Base-by-base conservation (phyloP, 2,329 filamentous ascomycete species). In the Aaosphaeria pasadenensis region DNA sequence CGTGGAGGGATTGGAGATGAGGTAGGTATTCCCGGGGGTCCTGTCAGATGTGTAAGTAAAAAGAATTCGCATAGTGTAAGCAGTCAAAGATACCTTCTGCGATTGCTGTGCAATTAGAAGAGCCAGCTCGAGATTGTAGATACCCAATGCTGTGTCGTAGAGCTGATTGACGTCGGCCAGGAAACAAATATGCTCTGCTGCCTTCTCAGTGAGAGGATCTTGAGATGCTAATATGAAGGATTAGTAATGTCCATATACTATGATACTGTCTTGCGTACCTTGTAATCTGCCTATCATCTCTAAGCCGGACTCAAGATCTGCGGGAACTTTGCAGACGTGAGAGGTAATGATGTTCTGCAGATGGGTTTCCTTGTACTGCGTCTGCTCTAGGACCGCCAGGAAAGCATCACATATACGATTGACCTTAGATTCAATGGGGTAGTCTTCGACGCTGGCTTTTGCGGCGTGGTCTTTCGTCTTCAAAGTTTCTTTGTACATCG, bases 181-280 rank as follows among this genome's bases (percentile, higher is more conserved):
- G 77, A 99, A 99, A 77, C 91, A 97, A 51, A 99, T 96, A 63
- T 99, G 94, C 66, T 96, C 91, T 24, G 96, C 87, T 0, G 92
- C 92, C 67, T 86, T 87, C 57, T 97, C 92, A 0, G 90, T 89
- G 56, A 91, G 78, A 5, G 61, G 57, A 44, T 67, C 45, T 84
- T 80, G 52, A 4, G 57, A 47, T 45, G 56, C 63, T 66, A 17
- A 3, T 30, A 36, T 39, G 17, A 17, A 39, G 40, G 13, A 29
- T 28, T 44, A 44, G 42, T 29, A 11, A 42, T 32, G 36, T 29
- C 30, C 30, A 32, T 45, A 29, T 28, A 42, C n/a, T 13, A 42
- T 42, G 7, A 33, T 31, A 40, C 3, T 4, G 30, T 4, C 11
- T 28, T 7, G 54, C 67, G 47, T 49, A 76, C 77, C 70, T 58